Conservation (phyloP, 2,329 filamentous ascomycete genomes). For the Neodidymelliopsis sp. region DNA sequence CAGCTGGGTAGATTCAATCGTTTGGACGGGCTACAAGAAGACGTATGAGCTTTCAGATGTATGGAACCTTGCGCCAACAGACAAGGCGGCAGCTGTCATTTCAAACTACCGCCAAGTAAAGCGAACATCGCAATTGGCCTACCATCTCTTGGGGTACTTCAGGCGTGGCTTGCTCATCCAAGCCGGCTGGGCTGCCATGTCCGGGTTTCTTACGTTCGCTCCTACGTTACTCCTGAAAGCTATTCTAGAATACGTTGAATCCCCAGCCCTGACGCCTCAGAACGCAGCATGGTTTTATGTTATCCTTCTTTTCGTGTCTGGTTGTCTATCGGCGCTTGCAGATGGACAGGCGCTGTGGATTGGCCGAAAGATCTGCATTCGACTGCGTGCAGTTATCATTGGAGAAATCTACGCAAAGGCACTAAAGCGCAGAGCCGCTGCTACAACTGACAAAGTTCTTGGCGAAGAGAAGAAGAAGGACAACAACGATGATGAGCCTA, state of each 20-base stretch:
- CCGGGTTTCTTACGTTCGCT: conserved; percentile 85
- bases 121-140: conserved; percentile 79
- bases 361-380: conserved; percentile 92
- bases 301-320: conserved; percentile 84
- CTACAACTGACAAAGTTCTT: conserved; percentile 74
- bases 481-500: conserved; percentile 51
- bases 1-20: conserved; percentile 86
- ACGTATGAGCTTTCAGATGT: conserved; percentile 84
- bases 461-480: conserved; percentile 62
- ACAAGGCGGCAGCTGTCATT: conserved; percentile 84
- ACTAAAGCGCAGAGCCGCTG: conserved; percentile 85
- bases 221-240: conserved; percentile 90
- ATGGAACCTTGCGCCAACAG: conserved; percentile 88
- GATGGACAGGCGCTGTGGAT: conserved; percentile 92
- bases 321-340: conserved; percentile 79
- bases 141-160: conserved; percentile 87
- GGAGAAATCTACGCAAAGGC: conserved; percentile 98
- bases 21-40: conserved; percentile 87
- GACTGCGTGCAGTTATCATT: conserved; percentile 91
- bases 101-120: conserved; percentile 84
- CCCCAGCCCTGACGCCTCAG: conserved; percentile 74
- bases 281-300: conserved; percentile 98
- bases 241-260: conserved; percentile 93
- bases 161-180: conserved; percentile 77
- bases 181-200: conserved; percentile 78